Evolutionary conservation across 78 protist genomes (phyloP).

Genomic region (Emiliania huxleyi): DNA sequence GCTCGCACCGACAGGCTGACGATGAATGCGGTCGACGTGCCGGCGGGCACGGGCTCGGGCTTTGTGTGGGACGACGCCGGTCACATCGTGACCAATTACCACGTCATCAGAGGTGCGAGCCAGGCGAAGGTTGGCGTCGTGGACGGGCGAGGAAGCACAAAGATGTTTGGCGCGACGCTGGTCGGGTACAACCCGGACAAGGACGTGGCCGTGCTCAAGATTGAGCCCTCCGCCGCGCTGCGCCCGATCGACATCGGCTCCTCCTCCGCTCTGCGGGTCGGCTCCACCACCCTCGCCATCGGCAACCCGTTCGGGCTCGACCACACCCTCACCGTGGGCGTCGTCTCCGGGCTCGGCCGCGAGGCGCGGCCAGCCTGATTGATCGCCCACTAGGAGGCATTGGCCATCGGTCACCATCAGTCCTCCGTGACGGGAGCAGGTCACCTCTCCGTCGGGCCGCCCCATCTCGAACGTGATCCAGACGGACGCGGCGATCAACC

Average conservation of each 20-base stretch:
- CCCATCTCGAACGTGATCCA: constrained; percentile 44
- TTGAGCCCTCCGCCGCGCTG: background rate
- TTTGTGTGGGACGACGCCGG: constrained; percentile 15
- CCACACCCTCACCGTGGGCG: constrained; percentile 44
- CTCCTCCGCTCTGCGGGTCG: background rate
- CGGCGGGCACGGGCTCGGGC: constrained; percentile 32
- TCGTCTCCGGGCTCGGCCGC: constrained; percentile 38
- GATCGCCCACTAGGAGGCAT: background rate
- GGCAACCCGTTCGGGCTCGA: constrained; percentile 46
- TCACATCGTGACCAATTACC: constrained; percentile 37
- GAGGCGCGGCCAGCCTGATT: background rate
- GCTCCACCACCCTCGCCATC: background rate
- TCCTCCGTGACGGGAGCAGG: no score
- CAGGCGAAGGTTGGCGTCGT: background rate
- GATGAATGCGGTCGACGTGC: background rate
- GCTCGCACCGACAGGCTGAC: background rate
- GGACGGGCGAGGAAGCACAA: background rate
- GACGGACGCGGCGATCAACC: constrained; percentile 46
- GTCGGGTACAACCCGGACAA: constrained; percentile 33
- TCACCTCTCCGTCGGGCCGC: background rate
- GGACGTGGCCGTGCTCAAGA: constrained; percentile 42
- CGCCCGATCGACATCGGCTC: background rate
- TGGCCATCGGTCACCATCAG: background rate
- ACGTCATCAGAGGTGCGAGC: constrained; percentile 3
- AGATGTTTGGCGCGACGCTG: background rate